These are phyloP conservation scores for Suhomyces kilbournensis DNA, from an alignment of 805 yeast genomes.

Conservation along the genomic window DNA sequence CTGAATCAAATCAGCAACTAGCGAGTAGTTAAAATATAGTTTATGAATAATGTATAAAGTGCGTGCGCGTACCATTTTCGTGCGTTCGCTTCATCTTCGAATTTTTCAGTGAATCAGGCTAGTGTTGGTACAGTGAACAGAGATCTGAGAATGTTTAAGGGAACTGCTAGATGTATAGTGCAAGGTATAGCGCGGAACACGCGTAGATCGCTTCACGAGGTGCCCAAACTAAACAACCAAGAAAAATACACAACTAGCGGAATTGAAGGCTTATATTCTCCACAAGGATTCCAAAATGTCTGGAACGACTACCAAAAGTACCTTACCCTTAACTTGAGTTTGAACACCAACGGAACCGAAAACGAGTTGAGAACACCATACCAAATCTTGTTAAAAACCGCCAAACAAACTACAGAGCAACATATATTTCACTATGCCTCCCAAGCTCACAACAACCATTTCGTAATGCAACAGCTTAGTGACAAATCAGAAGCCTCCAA, in stretches of 20 bases:
- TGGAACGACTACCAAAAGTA: conserved; percentile 81
- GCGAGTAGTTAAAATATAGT: neutral
- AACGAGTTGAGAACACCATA: conserved; percentile 74
- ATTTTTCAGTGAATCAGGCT: conserved; percentile 7
- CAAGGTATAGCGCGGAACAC: conserved; percentile 1
- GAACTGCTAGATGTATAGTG: conserved; percentile 1
- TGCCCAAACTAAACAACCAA: conserved; percentile 53
- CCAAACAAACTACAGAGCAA: conserved; percentile 62
- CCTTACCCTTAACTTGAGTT: conserved; percentile 56
- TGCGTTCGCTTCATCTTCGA: conserved; percentile 1
- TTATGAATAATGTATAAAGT: neutral
- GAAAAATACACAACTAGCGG: conserved; percentile 44
- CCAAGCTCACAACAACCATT: conserved; percentile 88
- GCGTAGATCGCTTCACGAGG: conserved; percentile 53
- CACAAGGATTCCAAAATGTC: conserved; percentile 64
- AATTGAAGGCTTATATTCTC: conserved; percentile 60
- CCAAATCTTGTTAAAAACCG: conserved; percentile 64
- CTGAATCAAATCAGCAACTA: conserved; percentile 10
- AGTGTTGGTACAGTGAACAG: neutral
- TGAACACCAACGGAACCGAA: conserved; percentile 72
- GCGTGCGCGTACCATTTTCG: conserved; percentile 4
- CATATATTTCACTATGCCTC: conserved; percentile 84
- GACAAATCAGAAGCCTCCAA: conserved; percentile 28
- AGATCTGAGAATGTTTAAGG: conserved; percentile 4
- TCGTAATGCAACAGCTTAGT: conserved; percentile 67